These are phyloP conservation scores for Cryptococcus deneoformans DNA, from an alignment of 1,284 basidiomycete genomes.

Conservation along the genomic window DNA sequence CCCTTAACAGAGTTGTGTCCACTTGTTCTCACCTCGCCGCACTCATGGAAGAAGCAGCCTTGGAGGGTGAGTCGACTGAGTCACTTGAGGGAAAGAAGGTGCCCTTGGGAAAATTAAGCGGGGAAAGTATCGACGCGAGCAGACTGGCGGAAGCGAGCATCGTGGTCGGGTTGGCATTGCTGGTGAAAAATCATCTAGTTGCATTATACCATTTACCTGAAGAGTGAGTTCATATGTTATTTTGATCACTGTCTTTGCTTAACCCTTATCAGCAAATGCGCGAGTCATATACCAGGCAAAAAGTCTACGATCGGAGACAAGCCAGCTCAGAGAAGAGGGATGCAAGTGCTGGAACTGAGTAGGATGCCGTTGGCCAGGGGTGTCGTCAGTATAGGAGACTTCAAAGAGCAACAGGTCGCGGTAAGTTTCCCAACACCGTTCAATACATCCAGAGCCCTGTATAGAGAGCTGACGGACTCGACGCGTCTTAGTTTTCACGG, in stretches of 20 bases:
- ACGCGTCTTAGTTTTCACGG: constrained; percentile 6
- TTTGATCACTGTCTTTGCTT: not conserved
- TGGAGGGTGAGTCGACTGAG: constrained; percentile 42
- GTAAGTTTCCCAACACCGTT: constrained; percentile 24
- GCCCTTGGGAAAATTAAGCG: constrained; percentile 23
- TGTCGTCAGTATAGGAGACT: constrained; percentile 38
- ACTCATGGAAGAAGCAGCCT: constrained; percentile 45
- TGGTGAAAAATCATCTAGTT: constrained; percentile 81
- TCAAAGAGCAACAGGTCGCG: constrained; percentile 31
- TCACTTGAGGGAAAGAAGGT: constrained; percentile 20
- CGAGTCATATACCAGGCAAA: constrained; percentile 77
- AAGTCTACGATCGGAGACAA: constrained; percentile 81
- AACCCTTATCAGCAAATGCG: constrained; percentile 66
- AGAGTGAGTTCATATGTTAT: constrained; percentile 59
- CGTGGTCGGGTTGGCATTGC: constrained; percentile 72
- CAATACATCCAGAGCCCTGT: no score
- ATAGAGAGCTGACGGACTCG: not conserved
- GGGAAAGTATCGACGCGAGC: constrained; percentile 18
- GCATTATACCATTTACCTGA: constrained; percentile 75
- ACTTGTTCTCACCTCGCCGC: constrained; percentile 70
- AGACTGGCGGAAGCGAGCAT: constrained; percentile 57
- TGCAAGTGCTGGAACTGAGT: constrained; percentile 23
- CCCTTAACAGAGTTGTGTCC: constrained; percentile 75
- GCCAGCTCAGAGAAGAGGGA: constrained; percentile 56
- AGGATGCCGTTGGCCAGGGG: constrained; percentile 32